Base-by-base conservation (phyloP, 1,139 yeast species). In the Yamadazyma mexicana region DNA sequence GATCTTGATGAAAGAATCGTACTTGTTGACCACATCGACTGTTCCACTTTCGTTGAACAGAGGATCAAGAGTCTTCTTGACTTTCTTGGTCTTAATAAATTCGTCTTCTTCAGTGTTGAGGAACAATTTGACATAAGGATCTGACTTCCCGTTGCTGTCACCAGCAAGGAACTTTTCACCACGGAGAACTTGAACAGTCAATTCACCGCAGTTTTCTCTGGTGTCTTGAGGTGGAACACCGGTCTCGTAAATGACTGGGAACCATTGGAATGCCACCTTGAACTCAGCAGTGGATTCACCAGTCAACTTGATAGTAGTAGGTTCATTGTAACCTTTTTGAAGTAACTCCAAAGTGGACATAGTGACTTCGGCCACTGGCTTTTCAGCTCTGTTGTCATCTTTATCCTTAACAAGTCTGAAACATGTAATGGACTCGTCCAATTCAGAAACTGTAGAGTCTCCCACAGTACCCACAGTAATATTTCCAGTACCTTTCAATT, bases 101-200 rank as follows among this genome's bases (percentile, higher is more conserved):
- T 65, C 65, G 8, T 82, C 79, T 46, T 75, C 70, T 35, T 67
- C 75, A 22, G 83, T 82, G 57, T 87, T 79, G 55, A 88, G 62
- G 53, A 64, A 78, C 44, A 87, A 74, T 54, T 81, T 77, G 43
- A 82, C 74, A 56, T 81, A 92, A 45, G 99, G 99, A 63, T 92
- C 99, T 7, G 96, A 87, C 58, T 84, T 85, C 40, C 98, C 98
- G 50, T 85, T 83, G 20, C 87, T 71, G 61, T 92, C 99, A 18
- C 92, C 94, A 11, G 96, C 74, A 37, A 84, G 77, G 46, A 94
- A 73, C 38, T 78, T 78, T n/a, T 73, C 74, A 3, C 94, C 98
- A 40, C 73, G 73, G 36, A 81, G 50, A 11, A 87, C 74, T 28
- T 75, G 78, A 25, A 89, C 72, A n/a, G 74, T 71, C 47, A 91